A percentile compares a stretch with the other conserved stretches of the same genome.
Evolutionary conservation across 177 flowering plant species (phyloP).

Genomic region (Vitis hybrid): DNA sequence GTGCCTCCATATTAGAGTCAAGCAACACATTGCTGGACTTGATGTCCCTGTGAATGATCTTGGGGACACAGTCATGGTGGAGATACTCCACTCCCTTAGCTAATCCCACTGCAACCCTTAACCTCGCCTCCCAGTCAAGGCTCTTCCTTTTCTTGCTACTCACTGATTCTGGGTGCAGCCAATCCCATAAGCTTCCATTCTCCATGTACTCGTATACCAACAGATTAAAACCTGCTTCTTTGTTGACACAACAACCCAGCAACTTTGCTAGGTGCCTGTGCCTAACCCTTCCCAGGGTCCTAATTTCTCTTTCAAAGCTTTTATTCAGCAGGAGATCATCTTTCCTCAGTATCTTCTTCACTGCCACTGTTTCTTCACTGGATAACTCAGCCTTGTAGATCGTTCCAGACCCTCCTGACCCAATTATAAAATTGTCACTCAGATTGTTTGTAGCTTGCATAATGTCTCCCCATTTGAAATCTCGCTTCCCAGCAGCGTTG

Average conservation of each 20-base stretch:
- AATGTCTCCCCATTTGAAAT: slow-evolving; percentile 80
- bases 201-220: slow-evolving; percentile 94
- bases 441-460: slow-evolving; percentile 77
- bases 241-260: slow-evolving; percentile 69
- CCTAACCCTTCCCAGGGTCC: slow-evolving; percentile 84
- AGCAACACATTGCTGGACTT: slow-evolving; percentile 86
- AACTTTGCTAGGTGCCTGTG: slow-evolving; percentile 92
- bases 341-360: slow-evolving; percentile 70
- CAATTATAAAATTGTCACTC: slow-evolving; percentile 67
- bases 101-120: slow-evolving; percentile 78
- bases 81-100: slow-evolving; percentile 91
- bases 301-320: slow-evolving; percentile 85
- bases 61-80: slow-evolving; percentile 92
- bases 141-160: slow-evolving; percentile 47
- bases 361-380: slow-evolving; percentile 73
- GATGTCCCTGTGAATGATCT: slow-evolving; percentile 87
- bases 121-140: slow-evolving; percentile 74
- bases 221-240: slow-evolving; percentile 49
- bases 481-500: slow-evolving; percentile 38
- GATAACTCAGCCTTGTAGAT: slow-evolving; percentile 74
- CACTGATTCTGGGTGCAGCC: slow-evolving; percentile 56
- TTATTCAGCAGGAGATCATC: slow-evolving; percentile 62
- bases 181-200: slow-evolving; percentile 95
- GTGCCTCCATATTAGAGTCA: slow-evolving; percentile 88
- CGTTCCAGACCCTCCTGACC: slow-evolving; percentile 91